Evolutionary conservation across 2,329 filamentous ascomycete species (phyloP).

Genomic region (Lachnellula arida): DNA sequence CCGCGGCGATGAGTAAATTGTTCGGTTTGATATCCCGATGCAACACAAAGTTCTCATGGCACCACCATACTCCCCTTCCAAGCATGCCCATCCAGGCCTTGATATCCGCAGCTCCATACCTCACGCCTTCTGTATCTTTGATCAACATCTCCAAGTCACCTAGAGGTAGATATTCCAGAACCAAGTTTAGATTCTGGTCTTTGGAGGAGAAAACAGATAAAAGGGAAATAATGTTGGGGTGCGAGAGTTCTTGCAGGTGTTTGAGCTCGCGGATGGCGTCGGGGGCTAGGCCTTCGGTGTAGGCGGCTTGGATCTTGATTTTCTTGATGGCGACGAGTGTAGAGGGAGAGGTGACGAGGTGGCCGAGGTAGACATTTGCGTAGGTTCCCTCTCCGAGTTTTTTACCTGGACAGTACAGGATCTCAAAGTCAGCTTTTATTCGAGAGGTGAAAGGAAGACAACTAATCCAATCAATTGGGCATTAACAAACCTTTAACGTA

Average conservation of each 20-base stretch:
- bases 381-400: slow-evolving; percentile 97
- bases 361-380: slow-evolving; percentile 88
- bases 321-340: slow-evolving; percentile 87
- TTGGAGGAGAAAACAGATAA: slow-evolving; percentile 93
- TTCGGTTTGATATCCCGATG: slow-evolving; percentile 99
- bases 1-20: slow-evolving; percentile 89
- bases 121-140: slow-evolving; percentile 71
- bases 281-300: slow-evolving; percentile 85
- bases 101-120: slow-evolving; percentile 84
- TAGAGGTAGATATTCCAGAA: slow-evolving; percentile 89
- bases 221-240: slow-evolving; percentile 92
- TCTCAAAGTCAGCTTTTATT: slow-evolving; percentile 1
- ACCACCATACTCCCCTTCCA: slow-evolving; percentile 89
- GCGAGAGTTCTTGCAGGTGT: slow-evolving; percentile 86
- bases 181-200: slow-evolving; percentile 92
- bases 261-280: slow-evolving; percentile 96
- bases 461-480: neutral
- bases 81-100: slow-evolving; percentile 99
- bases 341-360: slow-evolving; percentile 66
- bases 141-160: slow-evolving; percentile 95
- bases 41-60: slow-evolving; percentile 88
- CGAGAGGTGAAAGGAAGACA: slow-evolving; percentile 3
- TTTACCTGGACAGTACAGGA: slow-evolving; percentile 52
- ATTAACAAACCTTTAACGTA: slow-evolving; percentile 70
- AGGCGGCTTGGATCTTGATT: slow-evolving; percentile 82